Evolutionary conservation across 2,329 filamentous ascomycete genomes (phyloP).

Genomic region (Monilinia polystroma): DNA sequence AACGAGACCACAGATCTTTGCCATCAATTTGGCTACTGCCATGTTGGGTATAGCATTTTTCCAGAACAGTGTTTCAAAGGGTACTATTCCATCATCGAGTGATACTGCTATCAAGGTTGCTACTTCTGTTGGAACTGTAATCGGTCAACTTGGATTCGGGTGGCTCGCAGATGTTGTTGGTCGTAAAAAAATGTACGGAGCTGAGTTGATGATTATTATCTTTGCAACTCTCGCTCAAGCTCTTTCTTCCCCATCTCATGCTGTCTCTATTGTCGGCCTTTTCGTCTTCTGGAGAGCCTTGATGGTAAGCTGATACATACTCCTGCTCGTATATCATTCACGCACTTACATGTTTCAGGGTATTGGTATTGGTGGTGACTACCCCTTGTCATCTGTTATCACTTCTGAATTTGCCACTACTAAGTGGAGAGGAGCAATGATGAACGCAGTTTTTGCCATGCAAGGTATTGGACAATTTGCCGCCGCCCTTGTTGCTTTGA

Average conservation of each 20-base stretch:
- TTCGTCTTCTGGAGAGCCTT: constrained; percentile 81
- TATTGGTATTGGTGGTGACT: constrained; percentile 73
- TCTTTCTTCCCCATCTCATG: constrained; percentile 60
- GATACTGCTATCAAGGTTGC: constrained; percentile 85
- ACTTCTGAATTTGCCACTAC: constrained; percentile 86
- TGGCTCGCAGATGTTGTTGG: constrained; percentile 75
- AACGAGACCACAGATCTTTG: constrained; percentile 36
- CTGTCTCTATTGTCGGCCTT: constrained; percentile 62
- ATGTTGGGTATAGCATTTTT: constrained; percentile 39
- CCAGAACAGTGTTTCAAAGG: constrained; percentile 38
- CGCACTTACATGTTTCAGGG: constrained; percentile 45
- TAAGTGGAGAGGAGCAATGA: constrained; percentile 83
- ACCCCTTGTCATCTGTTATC: constrained; percentile 79
- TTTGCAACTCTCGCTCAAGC: constrained; percentile 73
- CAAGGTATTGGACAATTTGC: constrained; percentile 79
- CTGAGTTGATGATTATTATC: constrained; percentile 79
- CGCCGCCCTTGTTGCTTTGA: constrained; percentile 73
- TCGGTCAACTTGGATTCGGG: constrained; percentile 80
- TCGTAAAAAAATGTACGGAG: constrained; percentile 74
- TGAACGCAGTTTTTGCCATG: constrained; percentile 84
- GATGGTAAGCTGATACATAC: constrained; percentile 49
- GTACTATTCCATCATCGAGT: constrained; percentile 62
- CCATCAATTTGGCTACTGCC: constrained; percentile 37
- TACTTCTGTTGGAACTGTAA: constrained; percentile 78
- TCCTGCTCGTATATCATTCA: too few species aligned